Base-by-base conservation (phyloP, 805 yeast genomes). In the Hagleromyces aurorensis region DNA sequence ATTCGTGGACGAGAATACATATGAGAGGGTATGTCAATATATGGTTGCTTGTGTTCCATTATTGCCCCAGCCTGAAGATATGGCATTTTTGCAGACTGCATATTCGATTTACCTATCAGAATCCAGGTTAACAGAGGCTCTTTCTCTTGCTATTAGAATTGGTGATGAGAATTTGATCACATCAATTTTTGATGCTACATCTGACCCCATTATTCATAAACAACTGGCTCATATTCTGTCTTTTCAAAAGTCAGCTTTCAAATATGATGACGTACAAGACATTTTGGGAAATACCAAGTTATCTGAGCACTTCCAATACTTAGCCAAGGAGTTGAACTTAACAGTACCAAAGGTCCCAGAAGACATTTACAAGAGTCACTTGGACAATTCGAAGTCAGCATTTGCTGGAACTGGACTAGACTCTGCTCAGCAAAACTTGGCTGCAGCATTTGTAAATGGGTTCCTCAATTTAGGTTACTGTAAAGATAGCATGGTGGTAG, bases 41-140 rank as follows among this genome's bases (percentile, higher is more conserved):
- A 78, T 91, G 79, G 87, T 84, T 18, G 80, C 94, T 33, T 91
- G 98, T 60, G 96, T 89, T n/a, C 94, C 96, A 13, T 71, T 87
- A 38, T 67, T 91, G 51, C 93, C 96, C 21, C 95, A 95, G 9
- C 96, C 95, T 10, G 96, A 89, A 54, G 96, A 87, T 53, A 61
- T 71, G 21, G 71, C 84, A 4, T 86, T 89, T 53, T 69, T 91
- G 52, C 75, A 81, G 47, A 85, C 96, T 5, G 96, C 96, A 5
- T 91, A 64, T 56, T 65, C 85, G 19, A 84, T 91, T 44, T 89
- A 91, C 59, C 62, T 86, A 41, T 64, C 78, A 20, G 80, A 84
- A 53, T 71, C 74, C 43, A 81, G 81, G 55, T 67, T 86, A 41
- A 78, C 97, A 3, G 94, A 86, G 55, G 97, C 98, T 1, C 65